Percentiles rank a stretch among this genome's conserved stretches.
Evolutionary conservation across 2,329 filamentous ascomycete species (phyloP).

Genomic region (Aspergillus sp.): DNA sequence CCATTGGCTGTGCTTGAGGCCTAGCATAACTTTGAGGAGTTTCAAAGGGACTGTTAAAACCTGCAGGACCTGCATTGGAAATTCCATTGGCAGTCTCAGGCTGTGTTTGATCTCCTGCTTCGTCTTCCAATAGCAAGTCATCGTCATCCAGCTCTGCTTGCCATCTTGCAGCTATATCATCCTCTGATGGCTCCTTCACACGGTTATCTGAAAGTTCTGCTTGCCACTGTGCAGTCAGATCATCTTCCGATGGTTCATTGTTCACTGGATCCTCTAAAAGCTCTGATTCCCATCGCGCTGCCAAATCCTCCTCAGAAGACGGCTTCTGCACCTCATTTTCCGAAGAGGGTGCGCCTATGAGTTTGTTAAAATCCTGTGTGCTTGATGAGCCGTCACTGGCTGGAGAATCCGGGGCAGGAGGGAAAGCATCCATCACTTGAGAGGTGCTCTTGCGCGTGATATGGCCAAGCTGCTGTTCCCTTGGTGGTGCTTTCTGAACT

Average conservation of each 20-base stretch:
- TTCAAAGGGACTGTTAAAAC: constrained; percentile 22
- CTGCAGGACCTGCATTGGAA: constrained; percentile 5
- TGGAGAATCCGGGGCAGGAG: constrained; percentile 27
- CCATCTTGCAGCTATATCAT: constrained; percentile 68
- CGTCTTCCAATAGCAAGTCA: constrained; percentile 73
- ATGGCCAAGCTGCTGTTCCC: constrained; percentile 12
- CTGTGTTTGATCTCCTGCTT: constrained; percentile 22
- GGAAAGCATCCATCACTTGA: constrained; percentile 56
- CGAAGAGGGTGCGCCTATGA: constrained; percentile 16
- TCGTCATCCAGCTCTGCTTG: constrained; percentile 64
- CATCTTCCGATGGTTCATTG: constrained; percentile 55
- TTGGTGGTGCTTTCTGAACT: constrained; percentile 9
- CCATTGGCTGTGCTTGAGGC: constrained; percentile 27
- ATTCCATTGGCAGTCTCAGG: constrained; percentile 19
- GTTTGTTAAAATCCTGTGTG: constrained; percentile 20
- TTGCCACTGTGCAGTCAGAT: constrained; percentile 65
- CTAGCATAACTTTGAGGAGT: constrained; percentile 17
- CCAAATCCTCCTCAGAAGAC: constrained; percentile 57
- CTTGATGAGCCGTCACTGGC: constrained; percentile 24
- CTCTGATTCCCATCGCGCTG: constrained; percentile 78
- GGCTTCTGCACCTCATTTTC: constrained; percentile 14
- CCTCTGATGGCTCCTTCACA: constrained; percentile 45
- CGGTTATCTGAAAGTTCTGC: constrained; percentile 48
- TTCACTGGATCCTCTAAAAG: constrained; percentile 38
- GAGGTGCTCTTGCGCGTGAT: constrained; percentile 67